These are phyloP conservation scores for Friedmanniomyces simplex DNA, from an alignment of 495 filamentous ascomycete genomes.

Conservation along the genomic window DNA sequence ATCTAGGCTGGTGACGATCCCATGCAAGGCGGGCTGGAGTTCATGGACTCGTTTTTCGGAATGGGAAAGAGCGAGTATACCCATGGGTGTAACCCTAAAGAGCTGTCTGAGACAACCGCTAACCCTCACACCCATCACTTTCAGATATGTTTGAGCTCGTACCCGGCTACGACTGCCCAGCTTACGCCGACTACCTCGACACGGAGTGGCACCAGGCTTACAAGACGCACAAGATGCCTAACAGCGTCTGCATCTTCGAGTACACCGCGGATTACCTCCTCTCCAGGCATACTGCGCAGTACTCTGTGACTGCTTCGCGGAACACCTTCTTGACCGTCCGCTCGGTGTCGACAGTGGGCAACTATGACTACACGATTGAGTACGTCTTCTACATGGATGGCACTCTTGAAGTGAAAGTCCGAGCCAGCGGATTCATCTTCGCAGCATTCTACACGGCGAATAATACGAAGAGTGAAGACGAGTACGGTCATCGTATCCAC, in stretches of 20 bases:
- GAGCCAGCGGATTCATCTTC: slow-evolving; percentile 48
- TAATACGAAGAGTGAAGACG: slow-evolving; percentile 35
- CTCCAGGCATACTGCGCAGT: slow-evolving; percentile 32
- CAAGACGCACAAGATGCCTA: slow-evolving; percentile 32
- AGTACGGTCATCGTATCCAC: slow-evolving; percentile 48
- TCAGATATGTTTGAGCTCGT: slow-evolving; percentile 39
- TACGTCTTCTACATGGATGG: slow-evolving; percentile 49
- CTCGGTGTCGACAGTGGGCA: slow-evolving; percentile 42
- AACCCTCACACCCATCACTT: too few relatives aligned
- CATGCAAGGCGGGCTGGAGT: slow-evolving; percentile 27
- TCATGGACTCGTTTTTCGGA: slow-evolving; percentile 39
- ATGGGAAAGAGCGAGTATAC: slow-evolving; percentile 38
- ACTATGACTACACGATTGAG: slow-evolving; percentile 43
- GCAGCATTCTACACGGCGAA: slow-evolving; percentile 39
- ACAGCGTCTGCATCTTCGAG: slow-evolving; percentile 45
- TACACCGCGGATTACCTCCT: slow-evolving; percentile 36
- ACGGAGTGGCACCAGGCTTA: slow-evolving; percentile 32
- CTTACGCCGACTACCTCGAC: slow-evolving; percentile 39
- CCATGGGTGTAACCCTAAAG: too few relatives aligned
- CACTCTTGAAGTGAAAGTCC: slow-evolving; percentile 44
- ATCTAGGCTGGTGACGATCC: slow-evolving; percentile 39
- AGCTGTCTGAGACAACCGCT: too few relatives aligned
- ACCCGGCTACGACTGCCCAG: slow-evolving; percentile 43
- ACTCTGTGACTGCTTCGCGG: slow-evolving; percentile 32
- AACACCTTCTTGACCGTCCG: slow-evolving; percentile 40